Evolutionary conservation across 257 asterid genomes (phyloP), one percentile per base, ranked within the genome.

Genomic region (Solanum dulcamara): DNA sequence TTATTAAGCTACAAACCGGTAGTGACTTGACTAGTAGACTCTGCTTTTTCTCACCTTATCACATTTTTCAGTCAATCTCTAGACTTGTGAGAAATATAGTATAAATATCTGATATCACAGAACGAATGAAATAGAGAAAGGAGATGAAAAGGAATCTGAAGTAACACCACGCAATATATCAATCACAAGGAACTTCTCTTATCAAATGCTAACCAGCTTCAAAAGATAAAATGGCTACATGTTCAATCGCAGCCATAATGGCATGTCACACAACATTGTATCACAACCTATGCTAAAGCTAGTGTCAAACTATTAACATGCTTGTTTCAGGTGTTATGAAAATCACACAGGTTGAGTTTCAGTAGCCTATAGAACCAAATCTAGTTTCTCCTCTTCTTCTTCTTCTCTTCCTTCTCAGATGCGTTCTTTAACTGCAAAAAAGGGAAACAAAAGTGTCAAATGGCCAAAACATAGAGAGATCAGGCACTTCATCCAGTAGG

Each of bases 341-440:
- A 24, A 44, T 30, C 4, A 75, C 15, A 44, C 57, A 42, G 57
- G 51, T 13, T 5, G 32, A 8, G 35, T 2, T 7, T 10, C 38
- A 64, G 30, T 48, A 64, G 42, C 30, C 50, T 50, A 20, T 24
- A 60, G 37, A 24, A 77, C 33, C 38, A 46, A 32, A 53, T 85
- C 90, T 90, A 93, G 91, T 91, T 35, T 84, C 81, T 84, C 88
- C 94, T 92, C 92, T 81, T 97, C 95, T 88, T 96, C 94, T 95
- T 93, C 93, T 91, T 91, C 90, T 93, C 96, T 83, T 95, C 97
- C 93, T 94, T 97, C 32, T 94, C 99, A 1, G 93, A 86, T 18
- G 99, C 93, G 37, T 97, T 97, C 89, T 91, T 93, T 93, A 97
- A 81, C 99, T 97, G 97, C 89, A 89, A 83, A 28, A 12, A 81